Evolutionary conservation across 1,139 yeast species (phyloP).

Genomic region (Geotrichum restrictum): DNA sequence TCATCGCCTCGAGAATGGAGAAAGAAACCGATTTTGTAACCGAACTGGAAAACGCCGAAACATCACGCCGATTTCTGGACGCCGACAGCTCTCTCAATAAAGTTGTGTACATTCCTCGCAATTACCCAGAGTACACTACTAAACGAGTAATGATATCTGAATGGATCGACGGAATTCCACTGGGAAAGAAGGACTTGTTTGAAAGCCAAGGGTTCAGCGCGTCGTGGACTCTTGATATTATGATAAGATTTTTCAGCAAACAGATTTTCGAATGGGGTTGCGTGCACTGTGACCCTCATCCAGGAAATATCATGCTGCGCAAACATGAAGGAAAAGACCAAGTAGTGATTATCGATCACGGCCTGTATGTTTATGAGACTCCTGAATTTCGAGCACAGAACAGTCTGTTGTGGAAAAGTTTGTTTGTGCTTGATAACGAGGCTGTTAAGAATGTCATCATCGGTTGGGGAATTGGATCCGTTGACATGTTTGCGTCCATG

Average conservation of each 20-base stretch:
- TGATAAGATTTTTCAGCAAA: conserved; percentile 55
- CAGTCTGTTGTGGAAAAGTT: conserved; percentile 57
- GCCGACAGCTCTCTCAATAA: conserved; percentile 39
- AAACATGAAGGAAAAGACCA: conserved; percentile 45
- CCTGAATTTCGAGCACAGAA: conserved; percentile 54
- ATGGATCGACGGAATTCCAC: conserved; percentile 70
- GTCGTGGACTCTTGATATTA: conserved; percentile 48
- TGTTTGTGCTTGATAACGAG: conserved; percentile 51
- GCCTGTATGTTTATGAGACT: conserved; percentile 57
- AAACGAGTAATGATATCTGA: conserved; percentile 58
- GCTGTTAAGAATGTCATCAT: conserved; percentile 50
- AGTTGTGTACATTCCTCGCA: conserved; percentile 51
- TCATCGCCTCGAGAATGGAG: conserved; percentile 53
- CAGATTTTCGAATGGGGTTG: conserved; percentile 74
- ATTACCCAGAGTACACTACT: conserved; percentile 47
- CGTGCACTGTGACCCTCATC: conserved; percentile 80
- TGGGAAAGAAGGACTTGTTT: conserved; percentile 48
- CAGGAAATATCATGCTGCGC: conserved; percentile 67
- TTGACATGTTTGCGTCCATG: conserved; percentile 60
- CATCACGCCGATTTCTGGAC: conserved; percentile 36
- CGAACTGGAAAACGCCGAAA: conserved; percentile 53
- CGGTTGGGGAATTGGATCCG: conserved; percentile 69
- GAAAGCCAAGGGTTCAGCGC: conserved; percentile 45
- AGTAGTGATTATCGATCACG: conserved; percentile 71
- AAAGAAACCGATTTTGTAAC: conserved; percentile 59